These are phyloP conservation scores for Globisporangium echinulatum DNA, from an alignment of 352 stramenopile species.

Conservation along the genomic window DNA sequence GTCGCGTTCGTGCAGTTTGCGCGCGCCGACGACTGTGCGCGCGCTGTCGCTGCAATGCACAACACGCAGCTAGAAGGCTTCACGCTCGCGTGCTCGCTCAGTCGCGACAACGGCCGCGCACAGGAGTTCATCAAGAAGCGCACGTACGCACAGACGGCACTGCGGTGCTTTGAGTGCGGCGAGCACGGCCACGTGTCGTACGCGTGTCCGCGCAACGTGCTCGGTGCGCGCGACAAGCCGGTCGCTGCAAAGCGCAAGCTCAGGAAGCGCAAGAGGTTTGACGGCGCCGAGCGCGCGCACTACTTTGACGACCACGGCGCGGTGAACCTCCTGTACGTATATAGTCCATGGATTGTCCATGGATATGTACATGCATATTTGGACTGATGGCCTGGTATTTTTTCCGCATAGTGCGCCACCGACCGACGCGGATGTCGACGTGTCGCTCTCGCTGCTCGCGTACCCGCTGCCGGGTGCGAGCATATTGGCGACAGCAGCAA, in stretches of 20 bases:
- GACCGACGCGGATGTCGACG: slow-evolving; percentile 35
- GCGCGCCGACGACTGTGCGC: slow-evolving; percentile 44
- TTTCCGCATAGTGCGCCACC: slow-evolving; percentile 31
- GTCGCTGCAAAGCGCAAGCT: slow-evolving; percentile 34
- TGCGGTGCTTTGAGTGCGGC: slow-evolving; percentile 81
- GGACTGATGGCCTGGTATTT: slow-evolving; percentile 3
- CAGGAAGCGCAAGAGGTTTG: slow-evolving; percentile 63
- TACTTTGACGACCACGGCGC: slow-evolving; percentile 66
- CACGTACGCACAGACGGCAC: slow-evolving; percentile 50
- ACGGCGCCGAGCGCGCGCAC: slow-evolving; percentile 44
- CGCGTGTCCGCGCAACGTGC: slow-evolving; percentile 76
- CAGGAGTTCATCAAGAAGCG: slow-evolving; percentile 76
- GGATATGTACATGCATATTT: not conserved
- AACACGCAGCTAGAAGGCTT: slow-evolving; percentile 55
- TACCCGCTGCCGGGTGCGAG: slow-evolving; percentile 27
- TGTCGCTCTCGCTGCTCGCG: slow-evolving; percentile 65
- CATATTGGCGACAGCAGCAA: not conserved
- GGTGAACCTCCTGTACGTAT: slow-evolving; percentile 59
- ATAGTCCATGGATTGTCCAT: not conserved
- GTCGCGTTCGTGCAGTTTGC: slow-evolving; percentile 87
- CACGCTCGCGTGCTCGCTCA: slow-evolving; percentile 53
- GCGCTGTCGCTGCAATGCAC: slow-evolving; percentile 52
- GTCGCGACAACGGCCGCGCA: slow-evolving; percentile 76
- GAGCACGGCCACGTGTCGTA: slow-evolving; percentile 76
- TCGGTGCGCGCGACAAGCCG: slow-evolving; percentile 64